These are phyloP conservation scores for Monosporascus sp. DNA, from an alignment of 2,329 filamentous ascomycete species.

Conservation along the genomic window DNA sequence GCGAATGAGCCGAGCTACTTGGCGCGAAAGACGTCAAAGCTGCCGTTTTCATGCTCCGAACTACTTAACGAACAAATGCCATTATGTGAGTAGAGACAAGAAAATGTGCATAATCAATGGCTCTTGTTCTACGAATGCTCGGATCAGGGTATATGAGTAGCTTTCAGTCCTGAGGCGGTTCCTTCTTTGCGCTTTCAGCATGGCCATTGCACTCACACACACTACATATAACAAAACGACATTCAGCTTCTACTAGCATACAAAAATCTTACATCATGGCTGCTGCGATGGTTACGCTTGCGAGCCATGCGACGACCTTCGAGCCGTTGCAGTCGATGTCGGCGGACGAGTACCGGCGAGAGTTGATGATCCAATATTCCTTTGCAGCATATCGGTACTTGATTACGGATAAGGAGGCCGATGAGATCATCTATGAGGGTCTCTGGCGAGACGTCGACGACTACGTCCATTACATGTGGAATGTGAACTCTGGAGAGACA, in stretches of 20 bases:
- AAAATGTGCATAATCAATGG: too few relatives aligned
- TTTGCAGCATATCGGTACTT: conserved; percentile 5
- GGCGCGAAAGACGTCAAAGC: too few relatives aligned
- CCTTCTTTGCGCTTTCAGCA: too few relatives aligned
- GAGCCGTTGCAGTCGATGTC: background rate
- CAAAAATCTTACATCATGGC: background rate
- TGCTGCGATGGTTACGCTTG: background rate
- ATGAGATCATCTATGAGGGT: conserved; percentile 1
- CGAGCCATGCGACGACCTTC: background rate
- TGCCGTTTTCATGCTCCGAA: too few relatives aligned
- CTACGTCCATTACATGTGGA: conserved; percentile 6
- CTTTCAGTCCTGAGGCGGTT: too few relatives aligned
- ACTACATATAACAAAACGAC: background rate
- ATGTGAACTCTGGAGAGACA: conserved; percentile 4
- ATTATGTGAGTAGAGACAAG: too few relatives aligned
- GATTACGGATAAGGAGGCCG: conserved; percentile 5
- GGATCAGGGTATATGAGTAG: too few relatives aligned
- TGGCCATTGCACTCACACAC: background rate
- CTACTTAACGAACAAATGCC: too few relatives aligned
- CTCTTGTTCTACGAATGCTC: too few relatives aligned
- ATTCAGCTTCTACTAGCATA: background rate
- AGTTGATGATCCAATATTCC: conserved; percentile 8
- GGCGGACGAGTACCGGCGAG: conserved; percentile 1
- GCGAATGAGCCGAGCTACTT: too few relatives aligned
- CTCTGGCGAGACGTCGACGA: conserved; percentile 8